Conservation (phyloP, 2,329 filamentous ascomycete genomes). For the Aspergillus thermomutatus region DNA sequence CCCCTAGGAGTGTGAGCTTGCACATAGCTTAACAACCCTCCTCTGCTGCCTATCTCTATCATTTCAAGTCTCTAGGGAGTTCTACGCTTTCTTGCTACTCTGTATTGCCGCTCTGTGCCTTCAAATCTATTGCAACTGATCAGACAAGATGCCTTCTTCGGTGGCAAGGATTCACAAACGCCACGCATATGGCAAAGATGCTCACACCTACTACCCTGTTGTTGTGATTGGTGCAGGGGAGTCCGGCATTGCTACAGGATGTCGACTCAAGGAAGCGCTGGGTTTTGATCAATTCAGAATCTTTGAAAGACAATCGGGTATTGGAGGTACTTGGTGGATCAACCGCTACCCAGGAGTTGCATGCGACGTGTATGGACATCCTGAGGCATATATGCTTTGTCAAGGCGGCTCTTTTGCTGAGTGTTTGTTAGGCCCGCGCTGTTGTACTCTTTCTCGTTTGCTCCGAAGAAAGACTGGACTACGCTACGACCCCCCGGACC, state of each 20-base stretch:
- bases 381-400: not conserved
- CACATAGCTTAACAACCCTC: not conserved
- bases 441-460: constrained; percentile 57
- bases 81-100: not conserved
- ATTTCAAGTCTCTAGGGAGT: not conserved
- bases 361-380: constrained; percentile 50
- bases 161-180: constrained; percentile 39
- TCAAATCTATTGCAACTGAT: not conserved
- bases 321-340: constrained; percentile 64
- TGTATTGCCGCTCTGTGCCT: not conserved
- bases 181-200: constrained; percentile 35
- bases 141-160: constrained; percentile 23
- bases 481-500: constrained; percentile 46
- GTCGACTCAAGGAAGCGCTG: constrained; percentile 55
- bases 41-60: not conserved
- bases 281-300: constrained; percentile 58
- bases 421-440: constrained; percentile 46
- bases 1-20: no score
- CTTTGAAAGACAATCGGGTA: constrained; percentile 56
- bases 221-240: constrained; percentile 61
- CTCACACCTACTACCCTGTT: constrained; percentile 48
- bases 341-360: constrained; percentile 60
- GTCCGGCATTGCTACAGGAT: constrained; percentile 61
- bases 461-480: constrained; percentile 52
- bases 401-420: not conserved